phyloP scores from a whole-genome alignment of 768 basidiomycete genomes.

The Pisolithus albus region DNA sequence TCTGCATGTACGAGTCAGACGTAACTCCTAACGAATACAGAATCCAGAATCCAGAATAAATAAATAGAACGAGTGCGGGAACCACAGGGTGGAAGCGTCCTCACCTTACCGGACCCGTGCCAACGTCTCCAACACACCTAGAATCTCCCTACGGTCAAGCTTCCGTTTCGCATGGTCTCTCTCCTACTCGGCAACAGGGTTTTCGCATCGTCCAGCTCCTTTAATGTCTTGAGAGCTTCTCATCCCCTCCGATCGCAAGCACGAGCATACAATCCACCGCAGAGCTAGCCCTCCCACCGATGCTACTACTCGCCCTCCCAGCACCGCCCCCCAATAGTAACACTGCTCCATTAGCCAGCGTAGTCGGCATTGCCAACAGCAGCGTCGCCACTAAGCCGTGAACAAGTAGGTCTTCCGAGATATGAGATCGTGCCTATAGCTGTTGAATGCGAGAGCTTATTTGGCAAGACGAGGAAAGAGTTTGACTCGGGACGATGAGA shows the following conservation, averaged over 20 bases:
- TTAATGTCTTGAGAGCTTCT: constrained; percentile 67
- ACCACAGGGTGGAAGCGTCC: no score
- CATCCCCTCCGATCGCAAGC: constrained; percentile 65
- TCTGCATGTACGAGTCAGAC: no score
- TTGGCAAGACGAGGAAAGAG: constrained; percentile 76
- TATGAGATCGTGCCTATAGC: constrained; percentile 76
- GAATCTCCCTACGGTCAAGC: constrained; percentile 32
- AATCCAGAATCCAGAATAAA: no score
- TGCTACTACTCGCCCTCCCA: constrained; percentile 19
- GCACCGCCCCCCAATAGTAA: background rate
- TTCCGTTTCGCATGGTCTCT: constrained; percentile 77
- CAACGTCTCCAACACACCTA: constrained; percentile 30
- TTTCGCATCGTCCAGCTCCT: constrained; percentile 66
- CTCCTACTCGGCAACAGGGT: constrained; percentile 64
- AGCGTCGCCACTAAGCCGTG: constrained; percentile 16
- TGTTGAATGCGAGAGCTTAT: constrained; percentile 76
- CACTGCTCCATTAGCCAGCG: background rate
- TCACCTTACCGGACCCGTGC: constrained; percentile 8
- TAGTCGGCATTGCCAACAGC: background rate
- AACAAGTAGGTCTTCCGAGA: constrained; percentile 46
- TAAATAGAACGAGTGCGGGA: no score
- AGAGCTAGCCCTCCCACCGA: constrained; percentile 31
- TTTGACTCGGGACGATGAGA: constrained; percentile 74
- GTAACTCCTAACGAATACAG: no score
- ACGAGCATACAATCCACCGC: constrained; percentile 49